Evolutionary conservation across 345 rosid species (phyloP).

Genomic region (Chamaenerion angustifolium): DNA sequence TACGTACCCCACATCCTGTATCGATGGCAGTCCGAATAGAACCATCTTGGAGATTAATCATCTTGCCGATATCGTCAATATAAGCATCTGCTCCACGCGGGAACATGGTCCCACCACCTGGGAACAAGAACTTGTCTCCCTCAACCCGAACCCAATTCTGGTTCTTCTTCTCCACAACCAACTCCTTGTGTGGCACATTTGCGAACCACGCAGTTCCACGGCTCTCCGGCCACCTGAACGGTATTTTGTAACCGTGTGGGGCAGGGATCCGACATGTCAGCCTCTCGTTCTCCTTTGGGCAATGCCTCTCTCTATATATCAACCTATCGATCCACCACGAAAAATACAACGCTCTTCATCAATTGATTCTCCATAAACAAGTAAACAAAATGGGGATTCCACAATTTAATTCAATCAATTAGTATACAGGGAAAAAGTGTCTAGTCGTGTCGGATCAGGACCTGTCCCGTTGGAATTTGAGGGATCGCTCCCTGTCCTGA

Average conservation of each 20-base stretch:
- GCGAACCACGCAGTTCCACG: conserved; percentile 77
- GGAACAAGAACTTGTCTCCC: conserved; percentile 61
- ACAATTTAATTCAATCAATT: too few relatives aligned
- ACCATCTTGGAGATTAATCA: conserved; percentile 74
- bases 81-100: conserved; percentile 80
- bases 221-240: conserved; percentile 84
- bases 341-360: too few relatives aligned
- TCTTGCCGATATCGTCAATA: conserved; percentile 57
- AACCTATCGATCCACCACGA: conserved; percentile 8
- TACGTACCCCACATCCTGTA: conserved; percentile 95
- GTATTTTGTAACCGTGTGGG: conserved; percentile 59
- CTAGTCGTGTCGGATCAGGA: background rate
- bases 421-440: too few relatives aligned
- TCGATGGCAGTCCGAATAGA: conserved; percentile 82
- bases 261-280: conserved; percentile 65
- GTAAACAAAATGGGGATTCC: too few relatives aligned
- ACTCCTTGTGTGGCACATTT: conserved; percentile 78
- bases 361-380: too few relatives aligned
- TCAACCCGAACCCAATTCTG: conserved; percentile 80
- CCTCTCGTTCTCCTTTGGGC: conserved; percentile 36
- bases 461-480: conserved; percentile 36
- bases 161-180: conserved; percentile 71
- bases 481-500: conserved; percentile 48
- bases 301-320: conserved; percentile 74
- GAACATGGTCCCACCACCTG: conserved; percentile 98